Base-by-base conservation (phyloP, 2,329 filamentous ascomycete species). In the Pyrenophora seminiperda region DNA sequence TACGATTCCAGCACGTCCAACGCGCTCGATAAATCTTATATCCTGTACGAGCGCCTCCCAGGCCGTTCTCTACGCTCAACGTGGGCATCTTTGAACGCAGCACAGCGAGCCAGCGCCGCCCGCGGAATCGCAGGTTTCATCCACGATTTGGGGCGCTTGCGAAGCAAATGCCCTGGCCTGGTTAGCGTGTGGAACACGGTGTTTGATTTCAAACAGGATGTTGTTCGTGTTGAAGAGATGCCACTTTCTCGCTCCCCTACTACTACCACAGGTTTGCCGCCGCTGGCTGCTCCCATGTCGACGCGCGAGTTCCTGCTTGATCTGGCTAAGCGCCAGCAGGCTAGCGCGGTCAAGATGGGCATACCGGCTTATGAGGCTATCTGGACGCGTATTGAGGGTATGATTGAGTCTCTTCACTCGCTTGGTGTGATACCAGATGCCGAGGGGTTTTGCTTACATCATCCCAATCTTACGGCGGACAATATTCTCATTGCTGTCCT, bases 11-110 rank as follows among this genome's bases (percentile, higher is more conserved):
- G 41, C 1, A 15, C 38, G 9, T 10, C 43, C 6, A 59, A 59
- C 34, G 19, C 30, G 7, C 37, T 61, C 4, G 44, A 38, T 5
- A 18, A 29, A 10, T 14, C 49, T 0, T 62, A 54, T 17, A 54
- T 57, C 45, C 30, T 60, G 22, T 57, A 57, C 20, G 29, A 50
- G 15, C 50, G 59, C n/a, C 41, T 62, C 3, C 42, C 42, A 6
- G 57, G 61, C 10, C 24, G 43, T 1, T 20, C 30, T 13, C 44
- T 59, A 1, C 7, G 13, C 10, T 3, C 30, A 1, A 7, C 55
- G 10, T 52, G 50, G 50, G 6, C 33, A 5, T 18, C 19, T 0
- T 27, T 61, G 6, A 59, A 45, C 7, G 20, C 34, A 14, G 42
- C 36, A 2, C 59, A 64, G 30, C 43, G 34, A 32, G 34, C 31